phyloP scores from a whole-genome alignment of 2,329 filamentous ascomycete genomes.

The Penicillium sp. region DNA sequence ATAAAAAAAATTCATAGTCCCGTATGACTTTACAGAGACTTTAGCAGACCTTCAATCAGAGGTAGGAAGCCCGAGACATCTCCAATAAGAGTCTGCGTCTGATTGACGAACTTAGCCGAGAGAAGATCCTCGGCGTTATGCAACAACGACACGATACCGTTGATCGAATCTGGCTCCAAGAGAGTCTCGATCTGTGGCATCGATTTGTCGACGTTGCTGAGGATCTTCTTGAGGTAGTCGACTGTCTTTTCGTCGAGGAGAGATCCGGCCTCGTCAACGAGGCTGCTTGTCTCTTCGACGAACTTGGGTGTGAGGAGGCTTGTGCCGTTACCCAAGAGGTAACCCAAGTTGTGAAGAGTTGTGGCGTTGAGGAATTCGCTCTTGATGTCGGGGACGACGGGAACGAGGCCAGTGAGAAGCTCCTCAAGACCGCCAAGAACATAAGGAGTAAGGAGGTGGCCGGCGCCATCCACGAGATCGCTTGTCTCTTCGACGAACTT shows the following conservation, averaged over 20 bases:
- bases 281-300: slow-evolving; percentile 27
- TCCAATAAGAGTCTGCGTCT: background rate
- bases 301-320: slow-evolving; percentile 30
- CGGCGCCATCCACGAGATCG: slow-evolving; percentile 20
- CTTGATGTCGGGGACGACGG: slow-evolving; percentile 20
- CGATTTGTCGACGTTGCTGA: slow-evolving; percentile 25
- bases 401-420: slow-evolving; percentile 19
- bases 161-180: slow-evolving; percentile 23
- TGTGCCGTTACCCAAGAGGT: slow-evolving; percentile 32
- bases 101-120: background rate
- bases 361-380: slow-evolving; percentile 25
- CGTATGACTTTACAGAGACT: background rate
- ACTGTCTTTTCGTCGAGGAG: slow-evolving; percentile 30
- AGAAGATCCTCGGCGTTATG: slow-evolving; percentile 26
- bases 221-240: slow-evolving; percentile 24
- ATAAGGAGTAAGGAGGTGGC: slow-evolving; percentile 19
- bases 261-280: slow-evolving; percentile 29
- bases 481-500: slow-evolving; percentile 31
- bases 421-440: slow-evolving; percentile 21
- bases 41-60: background rate
- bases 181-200: slow-evolving; percentile 30
- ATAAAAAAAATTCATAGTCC: too few species aligned
- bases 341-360: slow-evolving; percentile 28
- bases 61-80: background rate
- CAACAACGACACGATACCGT: slow-evolving; percentile 24